Base-by-base conservation (phyloP, 176 grass and related monocot genomes). In the Puya raimondii region DNA sequence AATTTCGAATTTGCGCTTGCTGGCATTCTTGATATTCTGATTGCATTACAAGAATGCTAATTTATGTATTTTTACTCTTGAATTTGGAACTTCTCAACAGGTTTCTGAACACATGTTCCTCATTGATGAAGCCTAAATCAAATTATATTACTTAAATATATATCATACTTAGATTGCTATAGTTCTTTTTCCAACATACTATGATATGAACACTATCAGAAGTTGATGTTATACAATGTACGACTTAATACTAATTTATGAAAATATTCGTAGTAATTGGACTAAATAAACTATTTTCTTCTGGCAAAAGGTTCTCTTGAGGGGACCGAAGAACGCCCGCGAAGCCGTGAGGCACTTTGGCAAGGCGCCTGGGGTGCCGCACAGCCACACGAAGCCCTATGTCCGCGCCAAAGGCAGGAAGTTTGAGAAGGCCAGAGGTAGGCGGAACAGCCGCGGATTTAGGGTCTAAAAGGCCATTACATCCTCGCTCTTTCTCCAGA, bases 321-420 rank as follows among this genome's bases (percentile, higher is more conserved):
- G 88, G 78, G 84, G 88, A 10, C 88, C 88, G 23, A 91, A 91
- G 88, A 91, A 91, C 25, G 88, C 88, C 29, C 88, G 88, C 70
- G 88, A 91, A 58, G 88, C 85, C 0, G 85, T 87, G 13, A 83
- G 22, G 76, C 88, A 91, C 78, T 91, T 91, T 0, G 88, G 88
- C 23, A 86, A 86, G 68, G 88, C 88, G 50, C 88, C 88, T 73
- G 88, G 88, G 52, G 88, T 91, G 63, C 88, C 84, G 0, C 84
- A 91, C 78, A 91, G 88, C 81, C 81, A 87, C 74, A 91, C 88
- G 11, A 91, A 91, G 76, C 88, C 88, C 0, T 91, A 91, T 0
- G 88, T 91, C 16, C 84, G 88, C 71, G 75, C 88, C 47, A 91
- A 91, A 81, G 88, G 88, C 23, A 83, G 81, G 64, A 91, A 91